These are phyloP conservation scores for Raffaelea deltoideospora DNA, from an alignment of 2,329 filamentous ascomycete genomes.

Conservation along the genomic window DNA sequence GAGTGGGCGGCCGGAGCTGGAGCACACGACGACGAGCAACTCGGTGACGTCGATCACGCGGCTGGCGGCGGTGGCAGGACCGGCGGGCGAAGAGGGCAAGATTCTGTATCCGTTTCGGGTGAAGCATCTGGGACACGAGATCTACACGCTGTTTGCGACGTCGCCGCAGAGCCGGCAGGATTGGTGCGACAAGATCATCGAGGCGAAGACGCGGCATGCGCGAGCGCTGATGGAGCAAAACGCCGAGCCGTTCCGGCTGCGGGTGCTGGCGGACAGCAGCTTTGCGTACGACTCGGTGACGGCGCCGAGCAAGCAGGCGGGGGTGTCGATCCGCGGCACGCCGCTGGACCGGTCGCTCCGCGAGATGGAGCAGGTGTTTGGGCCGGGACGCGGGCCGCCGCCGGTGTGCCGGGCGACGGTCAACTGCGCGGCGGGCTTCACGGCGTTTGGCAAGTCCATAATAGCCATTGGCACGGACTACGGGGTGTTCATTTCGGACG, in stretches of 20 bases:
- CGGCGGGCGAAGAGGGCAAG: conserved; percentile 59
- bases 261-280: conserved; percentile 81
- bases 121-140: conserved; percentile 88
- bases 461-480: conserved; percentile 91
- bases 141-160: conserved; percentile 79
- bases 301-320: conserved; percentile 40
- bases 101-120: conserved; percentile 89
- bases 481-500: conserved; percentile 80
- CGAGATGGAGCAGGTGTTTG: conserved; percentile 71
- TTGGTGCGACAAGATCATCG: conserved; percentile 88
- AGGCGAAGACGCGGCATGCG: conserved; percentile 88
- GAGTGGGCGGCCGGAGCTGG: conserved; percentile 43
- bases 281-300: conserved; percentile 64
- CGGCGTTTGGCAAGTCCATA: conserved; percentile 68
- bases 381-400: conserved; percentile 51
- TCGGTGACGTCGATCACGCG: conserved; percentile 43
- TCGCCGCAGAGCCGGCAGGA: conserved; percentile 61
- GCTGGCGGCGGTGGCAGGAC: conserved; percentile 22
- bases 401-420: conserved; percentile 75
- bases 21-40: conserved; percentile 52
- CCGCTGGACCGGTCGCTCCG: conserved; percentile 82
- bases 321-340: conserved; percentile 74
- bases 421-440: conserved; percentile 87
- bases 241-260: conserved; percentile 83
- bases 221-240: conserved; percentile 81